Conservation (phyloP, 2,329 filamentous ascomycete genomes). For the Fusarium mangiferae region DNA sequence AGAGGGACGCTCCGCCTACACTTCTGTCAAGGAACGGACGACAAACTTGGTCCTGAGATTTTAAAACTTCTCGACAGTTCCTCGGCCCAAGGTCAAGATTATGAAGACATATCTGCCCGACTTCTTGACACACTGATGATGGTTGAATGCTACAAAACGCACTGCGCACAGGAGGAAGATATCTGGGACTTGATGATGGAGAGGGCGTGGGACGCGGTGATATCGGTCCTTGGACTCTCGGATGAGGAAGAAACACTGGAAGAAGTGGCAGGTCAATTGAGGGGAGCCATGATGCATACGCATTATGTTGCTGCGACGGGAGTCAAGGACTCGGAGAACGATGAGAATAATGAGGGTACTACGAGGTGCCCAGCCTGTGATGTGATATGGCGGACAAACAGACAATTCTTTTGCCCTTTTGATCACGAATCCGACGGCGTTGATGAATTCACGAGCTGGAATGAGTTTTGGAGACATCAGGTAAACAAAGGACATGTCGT, state of each 20-base stretch:
- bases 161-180: background rate
- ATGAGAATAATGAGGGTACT: fast-evolving
- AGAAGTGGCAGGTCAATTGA: fast-evolving
- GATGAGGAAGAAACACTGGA: fast-evolving
- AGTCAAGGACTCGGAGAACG: fast-evolving
- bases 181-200: background rate
- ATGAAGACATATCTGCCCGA: fast-evolving
- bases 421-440: fast-evolving
- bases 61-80: fast-evolving
- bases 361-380: fast-evolving
- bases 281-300: background rate
- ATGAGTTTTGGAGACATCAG: background rate
- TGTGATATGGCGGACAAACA: fast-evolving
- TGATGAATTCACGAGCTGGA: fast-evolving
- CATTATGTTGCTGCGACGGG: background rate
- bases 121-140: background rate
- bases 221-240: fast-evolving
- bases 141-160: background rate
- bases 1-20: no score
- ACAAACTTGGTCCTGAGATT: fast-evolving
- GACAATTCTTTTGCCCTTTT: fast-evolving
- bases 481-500: fast-evolving
- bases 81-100: fast-evolving
- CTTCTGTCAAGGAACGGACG: fast-evolving
- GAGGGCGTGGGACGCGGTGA: background rate